A percentile compares a stretch with the other conserved stretches of the same genome.
phyloP scores from a whole-genome alignment of 73 alveolate genomes.

The Paraurostyla sp. region DNA sequence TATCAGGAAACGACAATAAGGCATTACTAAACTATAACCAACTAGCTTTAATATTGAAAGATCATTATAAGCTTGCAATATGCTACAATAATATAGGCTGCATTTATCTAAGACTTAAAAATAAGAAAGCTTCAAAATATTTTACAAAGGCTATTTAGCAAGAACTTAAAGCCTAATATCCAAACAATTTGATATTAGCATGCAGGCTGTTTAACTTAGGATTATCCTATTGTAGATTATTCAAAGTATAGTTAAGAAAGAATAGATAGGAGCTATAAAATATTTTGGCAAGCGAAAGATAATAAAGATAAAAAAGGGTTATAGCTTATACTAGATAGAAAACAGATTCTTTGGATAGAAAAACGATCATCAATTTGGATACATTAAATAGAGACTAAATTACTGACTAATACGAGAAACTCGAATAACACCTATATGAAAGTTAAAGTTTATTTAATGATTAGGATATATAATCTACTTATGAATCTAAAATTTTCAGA shows the following conservation, averaged over 20 bases:
- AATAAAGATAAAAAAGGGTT: too few relatives aligned
- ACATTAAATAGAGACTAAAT: not conserved
- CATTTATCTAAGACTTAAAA: not conserved
- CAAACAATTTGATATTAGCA: not conserved
- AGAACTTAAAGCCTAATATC: not conserved
- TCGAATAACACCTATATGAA: not conserved
- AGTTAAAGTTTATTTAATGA: not conserved
- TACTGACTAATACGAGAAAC: not conserved
- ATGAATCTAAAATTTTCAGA: not conserved
- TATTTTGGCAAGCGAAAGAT: too few relatives aligned
- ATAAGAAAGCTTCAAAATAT: not conserved
- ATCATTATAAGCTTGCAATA: not conserved
- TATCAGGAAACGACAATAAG: not conserved
- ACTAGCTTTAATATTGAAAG: not conserved
- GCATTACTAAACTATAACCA: constrained; percentile 29
- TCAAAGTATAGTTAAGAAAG: not conserved
- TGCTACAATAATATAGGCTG: constrained; percentile 40
- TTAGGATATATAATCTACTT: not conserved
- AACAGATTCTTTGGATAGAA: too few relatives aligned
- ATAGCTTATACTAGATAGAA: too few relatives aligned
- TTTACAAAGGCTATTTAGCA: not conserved
- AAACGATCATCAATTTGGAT: too few relatives aligned
- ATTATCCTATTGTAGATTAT: not conserved
- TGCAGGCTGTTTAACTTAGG: not conserved
- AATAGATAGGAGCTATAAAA: too few relatives aligned